Evolutionary conservation across 139 green algal genomes (phyloP).

Genomic region (Coccomyxa sp.): DNA sequence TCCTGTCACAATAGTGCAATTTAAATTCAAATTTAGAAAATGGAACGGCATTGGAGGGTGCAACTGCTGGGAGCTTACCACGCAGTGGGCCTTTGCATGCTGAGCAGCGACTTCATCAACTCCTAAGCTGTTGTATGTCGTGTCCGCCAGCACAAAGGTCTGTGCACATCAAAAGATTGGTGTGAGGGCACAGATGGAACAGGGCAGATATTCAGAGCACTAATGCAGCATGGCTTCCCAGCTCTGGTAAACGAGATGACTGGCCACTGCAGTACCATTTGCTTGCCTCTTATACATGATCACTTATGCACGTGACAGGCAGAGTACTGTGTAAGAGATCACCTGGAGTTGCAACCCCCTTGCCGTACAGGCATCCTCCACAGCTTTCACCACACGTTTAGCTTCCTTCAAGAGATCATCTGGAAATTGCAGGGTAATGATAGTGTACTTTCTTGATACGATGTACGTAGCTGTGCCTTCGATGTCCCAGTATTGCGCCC

Average conservation of each 20-base stretch:
- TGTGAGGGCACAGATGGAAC: no score
- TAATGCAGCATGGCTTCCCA: no score
- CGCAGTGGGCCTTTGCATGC: conserved; percentile 68
- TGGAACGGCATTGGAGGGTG: no score
- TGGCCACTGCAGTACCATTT: no score
- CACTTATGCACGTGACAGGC: neutral
- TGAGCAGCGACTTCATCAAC: conserved; percentile 80
- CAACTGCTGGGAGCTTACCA: conserved; percentile 38
- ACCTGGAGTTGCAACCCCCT: neutral
- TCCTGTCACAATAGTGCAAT: no score
- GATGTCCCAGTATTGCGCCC: conserved; percentile 15
- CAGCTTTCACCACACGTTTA: conserved; percentile 16
- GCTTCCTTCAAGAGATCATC: conserved; percentile 56
- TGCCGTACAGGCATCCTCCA: conserved; percentile 21
- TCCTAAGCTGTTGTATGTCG: conserved; percentile 72
- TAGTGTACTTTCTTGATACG: conserved; percentile 19
- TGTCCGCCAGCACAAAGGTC: conserved; percentile 77
- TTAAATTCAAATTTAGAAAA: no score
- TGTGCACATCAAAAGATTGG: conserved; percentile 20
- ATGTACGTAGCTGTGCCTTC: conserved; percentile 42
- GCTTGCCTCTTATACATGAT: neutral
- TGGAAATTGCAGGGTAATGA: conserved; percentile 69
- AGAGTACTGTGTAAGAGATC: neutral
- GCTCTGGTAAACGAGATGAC: no score
- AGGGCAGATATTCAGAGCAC: no score